Evolutionary conservation across 2,329 filamentous ascomycete species (phyloP).

Genomic region (Curvularia verruculosa): DNA sequence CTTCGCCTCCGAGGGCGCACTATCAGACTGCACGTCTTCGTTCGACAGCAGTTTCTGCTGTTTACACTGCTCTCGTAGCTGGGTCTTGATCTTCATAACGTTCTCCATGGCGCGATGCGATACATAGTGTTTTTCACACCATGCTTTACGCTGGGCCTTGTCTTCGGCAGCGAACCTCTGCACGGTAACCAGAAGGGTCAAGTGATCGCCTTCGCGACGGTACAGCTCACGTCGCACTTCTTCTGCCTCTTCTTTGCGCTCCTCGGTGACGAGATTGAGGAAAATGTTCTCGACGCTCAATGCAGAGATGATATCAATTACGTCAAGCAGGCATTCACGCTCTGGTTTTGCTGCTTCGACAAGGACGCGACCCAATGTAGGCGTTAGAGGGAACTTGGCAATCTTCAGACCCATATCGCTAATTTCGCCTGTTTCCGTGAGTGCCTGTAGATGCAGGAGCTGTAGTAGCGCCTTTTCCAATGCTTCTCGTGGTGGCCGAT

Average conservation of each 20-base stretch:
- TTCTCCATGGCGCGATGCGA: conserved; percentile 69
- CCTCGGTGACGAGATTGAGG: conserved; percentile 64
- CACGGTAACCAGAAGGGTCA: conserved; percentile 66
- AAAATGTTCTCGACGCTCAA: conserved; percentile 71
- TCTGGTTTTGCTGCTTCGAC: conserved; percentile 76
- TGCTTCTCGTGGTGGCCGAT: conserved; percentile 75
- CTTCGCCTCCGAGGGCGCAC: conserved; percentile 49
- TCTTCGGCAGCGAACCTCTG: conserved; percentile 65
- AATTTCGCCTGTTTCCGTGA: conserved; percentile 74
- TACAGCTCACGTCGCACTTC: conserved; percentile 62
- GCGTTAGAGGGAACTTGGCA: conserved; percentile 81
- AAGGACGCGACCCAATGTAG: conserved; percentile 79
- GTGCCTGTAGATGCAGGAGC: conserved; percentile 76
- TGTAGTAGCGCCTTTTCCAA: conserved; percentile 83
- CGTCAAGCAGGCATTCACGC: conserved; percentile 76
- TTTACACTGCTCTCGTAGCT: conserved; percentile 63
- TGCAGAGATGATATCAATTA: conserved; percentile 79
- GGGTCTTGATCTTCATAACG: conserved; percentile 69
- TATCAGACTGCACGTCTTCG: conserved; percentile 18
- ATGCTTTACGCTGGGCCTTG: conserved; percentile 63
- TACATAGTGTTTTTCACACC: conserved; percentile 65
- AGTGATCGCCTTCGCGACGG: conserved; percentile 67
- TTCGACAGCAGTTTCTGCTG: conserved; percentile 51
- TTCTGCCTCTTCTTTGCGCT: conserved; percentile 64
- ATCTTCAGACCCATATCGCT: conserved; percentile 77